Base-by-base conservation (phyloP, 371 early-diverging fungal species). In the Lichtheimia ramosa region DNA sequence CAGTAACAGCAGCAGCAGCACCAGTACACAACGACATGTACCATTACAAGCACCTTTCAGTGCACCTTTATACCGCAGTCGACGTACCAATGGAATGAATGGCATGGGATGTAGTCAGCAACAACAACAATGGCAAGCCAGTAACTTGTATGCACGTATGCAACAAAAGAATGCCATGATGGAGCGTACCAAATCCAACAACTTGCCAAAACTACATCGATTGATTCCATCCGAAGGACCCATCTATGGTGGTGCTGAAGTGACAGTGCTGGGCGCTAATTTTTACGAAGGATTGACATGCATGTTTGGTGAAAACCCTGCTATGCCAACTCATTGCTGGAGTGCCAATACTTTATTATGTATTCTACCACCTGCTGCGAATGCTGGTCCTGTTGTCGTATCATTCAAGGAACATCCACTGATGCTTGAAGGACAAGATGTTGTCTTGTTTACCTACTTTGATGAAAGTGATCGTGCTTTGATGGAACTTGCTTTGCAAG, bases 401-500 rank as follows among this genome's bases (percentile, higher is more conserved):
- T 73, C 82, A 0, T 82, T 92, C 58, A 82, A 76, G 57, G 87
- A 87, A 46, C 74, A 75, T 27, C 66, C 71, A 0, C 51, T 78
- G 5, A 72, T 79, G 68, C 51, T 76, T 18, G 80, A 79, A 54
- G 76, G 80, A 0, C 80, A 79, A 54, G 80, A 79, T 62, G 81
- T 71, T 24, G 65, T 76, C 0, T 55, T 79, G 23, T 89, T 88
- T 52, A 79, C 76, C 5, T 88, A 85, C 49, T 71, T 81, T 56
- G 86, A 87, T 57, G 86, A 92, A 56, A 79, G 89, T 20, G 93
- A 92, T 64, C 79, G 87, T 39, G 88, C 89, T 20, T 70, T 92
- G 64, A 83, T 90, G 79, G 90, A 89, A 58, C 73, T 92, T 40
- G 88, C 90, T 13, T 68, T 92, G 39, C 90, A 91, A 54, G 89